phyloP scores from a whole-genome alignment of 1,284 basidiomycete species.

The Cerioporus squamosus region DNA sequence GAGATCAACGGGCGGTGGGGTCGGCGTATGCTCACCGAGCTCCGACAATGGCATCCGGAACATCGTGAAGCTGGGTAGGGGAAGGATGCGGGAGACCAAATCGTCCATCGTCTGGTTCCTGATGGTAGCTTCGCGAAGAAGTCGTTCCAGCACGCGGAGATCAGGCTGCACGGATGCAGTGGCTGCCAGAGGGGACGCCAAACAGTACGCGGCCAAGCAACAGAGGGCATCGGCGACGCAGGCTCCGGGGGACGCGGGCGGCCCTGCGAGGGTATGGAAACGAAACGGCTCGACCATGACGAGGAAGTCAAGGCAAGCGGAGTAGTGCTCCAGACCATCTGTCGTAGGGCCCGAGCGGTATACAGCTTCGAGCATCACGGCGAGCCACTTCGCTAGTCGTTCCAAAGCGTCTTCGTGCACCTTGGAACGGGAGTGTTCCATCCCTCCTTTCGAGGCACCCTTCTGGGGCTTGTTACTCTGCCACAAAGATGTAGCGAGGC shows the following conservation, averaged over 20 bases:
- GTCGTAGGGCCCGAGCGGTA: conserved; percentile 2
- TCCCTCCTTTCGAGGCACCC: not conserved
- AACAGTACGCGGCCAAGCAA: conserved; percentile 34
- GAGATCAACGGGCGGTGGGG: conserved; percentile 13
- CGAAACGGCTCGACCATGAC: conserved; percentile 9
- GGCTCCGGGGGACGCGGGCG: conserved; percentile 9
- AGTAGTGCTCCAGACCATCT: conserved; percentile 6
- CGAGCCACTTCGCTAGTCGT: conserved; percentile 34
- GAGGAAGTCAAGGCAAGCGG: conserved; percentile 27
- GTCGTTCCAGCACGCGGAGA: conserved; percentile 20
- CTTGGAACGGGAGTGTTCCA: not conserved
- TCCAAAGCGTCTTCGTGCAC: conserved; percentile 11
- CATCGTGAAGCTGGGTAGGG: conserved; percentile 13
- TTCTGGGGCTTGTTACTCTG: not conserved
- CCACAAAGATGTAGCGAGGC: conserved; percentile 20
- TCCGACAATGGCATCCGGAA: conserved; percentile 18
- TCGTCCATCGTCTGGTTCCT: conserved; percentile 17
- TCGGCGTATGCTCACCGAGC: conserved; percentile 2
- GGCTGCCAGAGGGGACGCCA: conserved; percentile 22
- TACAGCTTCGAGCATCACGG: conserved; percentile 21
- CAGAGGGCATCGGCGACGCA: conserved; percentile 35
- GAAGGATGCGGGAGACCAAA: conserved; percentile 20
- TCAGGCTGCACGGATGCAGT: conserved; percentile 14
- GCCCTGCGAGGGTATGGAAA: conserved; percentile 16
- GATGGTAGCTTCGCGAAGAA: conserved; percentile 25